Evolutionary conservation across 2,329 filamentous ascomycete genomes (phyloP).

Genomic region (Tolypocladium ovalisporum): DNA sequence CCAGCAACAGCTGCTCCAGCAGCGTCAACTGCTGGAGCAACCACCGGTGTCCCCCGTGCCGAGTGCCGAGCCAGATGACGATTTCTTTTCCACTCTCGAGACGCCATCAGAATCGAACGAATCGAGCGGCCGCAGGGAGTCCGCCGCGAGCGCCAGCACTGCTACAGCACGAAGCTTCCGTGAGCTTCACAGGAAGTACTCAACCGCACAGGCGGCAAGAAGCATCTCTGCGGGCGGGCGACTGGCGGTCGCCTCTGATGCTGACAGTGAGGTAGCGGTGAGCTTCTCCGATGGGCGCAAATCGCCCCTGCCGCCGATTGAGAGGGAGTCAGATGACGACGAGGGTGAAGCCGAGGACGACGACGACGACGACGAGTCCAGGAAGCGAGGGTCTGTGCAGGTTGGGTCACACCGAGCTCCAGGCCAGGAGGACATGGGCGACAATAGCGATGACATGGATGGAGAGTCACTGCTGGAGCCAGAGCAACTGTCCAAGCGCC

Average conservation of each 20-base stretch:
- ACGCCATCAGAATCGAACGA: conserved; percentile 30
- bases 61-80: conserved; percentile 29
- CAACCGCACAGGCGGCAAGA: conserved; percentile 37
- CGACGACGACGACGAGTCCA: conserved; percentile 11
- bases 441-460: conserved; percentile 15
- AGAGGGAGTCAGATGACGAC: conserved; percentile 14
- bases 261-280: conserved; percentile 48
- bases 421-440: conserved; percentile 3
- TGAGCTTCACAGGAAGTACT: conserved; percentile 50
- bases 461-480: conserved; percentile 16
- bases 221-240: conserved; percentile 27
- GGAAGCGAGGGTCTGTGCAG: neutral
- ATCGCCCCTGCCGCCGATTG: conserved; percentile 43
- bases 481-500: conserved; percentile 17
- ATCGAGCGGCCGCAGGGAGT: conserved; percentile 44
- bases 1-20: neutral
- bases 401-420: neutral
- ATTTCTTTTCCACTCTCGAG: conserved; percentile 41
- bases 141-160: conserved; percentile 54
- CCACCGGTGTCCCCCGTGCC: conserved; percentile 21
- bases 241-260: conserved; percentile 40
- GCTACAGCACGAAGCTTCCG: conserved; percentile 56
- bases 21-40: conserved; percentile 26
- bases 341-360: too few relatives aligned
- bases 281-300: conserved; percentile 49